Conservation (phyloP, 2,329 filamentous ascomycete species). For the Neodidymelliopsis sp. region DNA sequence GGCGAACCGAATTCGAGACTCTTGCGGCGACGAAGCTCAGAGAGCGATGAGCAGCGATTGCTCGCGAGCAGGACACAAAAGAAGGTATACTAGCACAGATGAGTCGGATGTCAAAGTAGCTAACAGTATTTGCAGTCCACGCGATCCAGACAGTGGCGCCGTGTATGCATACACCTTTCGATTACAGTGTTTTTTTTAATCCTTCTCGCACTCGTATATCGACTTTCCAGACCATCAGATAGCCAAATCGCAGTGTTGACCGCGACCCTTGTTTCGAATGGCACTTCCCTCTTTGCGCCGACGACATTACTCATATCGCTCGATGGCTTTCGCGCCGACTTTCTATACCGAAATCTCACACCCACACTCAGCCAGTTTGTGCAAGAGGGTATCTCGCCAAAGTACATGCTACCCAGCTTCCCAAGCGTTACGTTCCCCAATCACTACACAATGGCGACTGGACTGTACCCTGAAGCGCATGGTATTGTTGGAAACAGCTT, state of each 20-base stretch:
- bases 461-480: constrained; percentile 89
- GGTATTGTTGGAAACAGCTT: constrained; percentile 94
- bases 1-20: constrained; percentile 63
- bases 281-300: constrained; percentile 85
- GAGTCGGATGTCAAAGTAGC: constrained; percentile 46
- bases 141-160: constrained; percentile 49
- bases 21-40: constrained; percentile 48
- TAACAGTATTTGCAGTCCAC: constrained; percentile 29
- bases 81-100: constrained; percentile 30
- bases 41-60: constrained; percentile 61
- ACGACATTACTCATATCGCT: constrained; percentile 94
- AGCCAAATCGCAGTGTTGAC: constrained; percentile 28
- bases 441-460: constrained; percentile 92
- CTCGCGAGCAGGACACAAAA: constrained; percentile 57
- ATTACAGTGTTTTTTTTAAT: constrained; percentile 63
- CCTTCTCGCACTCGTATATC: constrained; percentile 64
- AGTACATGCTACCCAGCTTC: constrained; percentile 93
- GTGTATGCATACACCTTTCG: constrained; percentile 51
- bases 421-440: constrained; percentile 95
- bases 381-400: constrained; percentile 83
- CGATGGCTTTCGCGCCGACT: constrained; percentile 95
- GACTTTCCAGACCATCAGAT: constrained; percentile 54
- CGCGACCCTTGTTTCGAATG: constrained; percentile 67
- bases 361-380: constrained; percentile 82
- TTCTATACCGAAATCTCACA: constrained; percentile 82